A percentile compares a stretch with the other conserved stretches of the same genome.
Conservation (phyloP, 768 basidiomycete species). For the Mycena vulgaris region DNA sequence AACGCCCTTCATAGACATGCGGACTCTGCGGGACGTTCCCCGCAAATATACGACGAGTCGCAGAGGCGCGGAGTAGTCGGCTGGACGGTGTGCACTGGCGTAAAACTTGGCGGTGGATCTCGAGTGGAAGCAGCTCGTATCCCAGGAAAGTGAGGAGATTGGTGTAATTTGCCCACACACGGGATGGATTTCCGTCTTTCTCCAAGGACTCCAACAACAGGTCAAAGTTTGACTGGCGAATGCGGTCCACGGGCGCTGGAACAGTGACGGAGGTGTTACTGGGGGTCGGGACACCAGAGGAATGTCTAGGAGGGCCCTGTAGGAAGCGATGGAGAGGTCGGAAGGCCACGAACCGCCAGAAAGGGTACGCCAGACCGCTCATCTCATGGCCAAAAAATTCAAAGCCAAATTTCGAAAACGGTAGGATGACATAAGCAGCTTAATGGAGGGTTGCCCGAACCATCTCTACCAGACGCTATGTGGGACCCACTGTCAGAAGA, state of each 20-base stretch:
- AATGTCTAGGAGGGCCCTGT: slow-evolving; percentile 21
- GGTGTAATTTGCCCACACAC: slow-evolving; percentile 78
- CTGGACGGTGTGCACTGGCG: slow-evolving; percentile 73
- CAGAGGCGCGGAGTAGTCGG: slow-evolving; percentile 59
- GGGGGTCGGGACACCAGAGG: slow-evolving; percentile 14
- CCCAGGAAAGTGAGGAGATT: slow-evolving; percentile 68
- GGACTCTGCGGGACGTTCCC: slow-evolving; percentile 54
- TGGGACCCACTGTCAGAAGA: background rate
- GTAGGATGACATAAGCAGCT: no score
- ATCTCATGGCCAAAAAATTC: background rate
- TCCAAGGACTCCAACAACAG: slow-evolving; percentile 33
- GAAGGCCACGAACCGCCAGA: slow-evolving; percentile 15
- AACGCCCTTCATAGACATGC: slow-evolving; percentile 76
- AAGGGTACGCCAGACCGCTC: slow-evolving; percentile 22
- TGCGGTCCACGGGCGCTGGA: slow-evolving; percentile 29
- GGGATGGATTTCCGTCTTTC: slow-evolving; percentile 55
- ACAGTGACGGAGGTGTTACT: slow-evolving; percentile 10
- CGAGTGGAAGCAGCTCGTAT: slow-evolving; percentile 67
- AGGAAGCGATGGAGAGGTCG: slow-evolving; percentile 28
- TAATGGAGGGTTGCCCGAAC: no score
- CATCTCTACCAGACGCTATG: background rate
- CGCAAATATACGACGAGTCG: slow-evolving; percentile 58
- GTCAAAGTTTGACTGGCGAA: slow-evolving; percentile 37
- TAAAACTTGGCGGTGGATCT: slow-evolving; percentile 79
- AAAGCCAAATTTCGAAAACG: background rate